Base-by-base conservation (phyloP, 2,329 filamentous ascomycete genomes). In the Colletotrichum magnum region DNA sequence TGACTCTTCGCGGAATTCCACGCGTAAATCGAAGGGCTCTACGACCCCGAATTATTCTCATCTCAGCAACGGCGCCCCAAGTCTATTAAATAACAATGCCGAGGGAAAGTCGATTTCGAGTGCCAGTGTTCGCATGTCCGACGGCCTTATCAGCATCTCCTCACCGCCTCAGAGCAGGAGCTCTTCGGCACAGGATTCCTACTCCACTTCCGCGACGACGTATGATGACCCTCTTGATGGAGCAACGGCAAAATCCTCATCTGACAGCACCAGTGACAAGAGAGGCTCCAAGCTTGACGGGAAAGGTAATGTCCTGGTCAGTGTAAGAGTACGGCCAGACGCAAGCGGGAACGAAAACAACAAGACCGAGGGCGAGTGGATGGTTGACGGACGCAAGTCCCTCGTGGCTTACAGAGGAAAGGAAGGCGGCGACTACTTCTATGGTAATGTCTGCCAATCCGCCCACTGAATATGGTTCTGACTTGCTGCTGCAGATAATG, bases 241-340 rank as follows among this genome's bases (percentile, higher is more conserved):
- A 21, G 75, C 79, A 2, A 78, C 80, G 32, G 72, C 78, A 15
- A 79, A 76, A 58, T 73, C 77, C 26, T 75, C 77, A 58, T 73
- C 73, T 39, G 71, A 76, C 28, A 26, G 53, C 50, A 72, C 77
- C 5, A 74, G 71, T 48, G 83, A 82, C 72, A 90, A 83, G 78
- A 85, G 82, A 68, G 71, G 80, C 64, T 88, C 89, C 65, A 87
- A 89, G 74, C 47, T 70, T 12, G 94, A 98, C 75, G 89, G 87
- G 64, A 98, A 97, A 79, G 96, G 96, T 59, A 99, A 99, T 77
- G 95, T 99, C 15, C 82, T 98, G 71, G 95, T 99, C 74, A 98
- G 96, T 78, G 95, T 99, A 45, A 90, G 96, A 77, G 95, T 98
- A 50, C 89, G 96, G 39, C 96, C 96, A 36, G 95, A 98, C 81